Base-by-base conservation (phyloP, 148 eudicot genomes). In the Rhododendron ferrugineum region DNA sequence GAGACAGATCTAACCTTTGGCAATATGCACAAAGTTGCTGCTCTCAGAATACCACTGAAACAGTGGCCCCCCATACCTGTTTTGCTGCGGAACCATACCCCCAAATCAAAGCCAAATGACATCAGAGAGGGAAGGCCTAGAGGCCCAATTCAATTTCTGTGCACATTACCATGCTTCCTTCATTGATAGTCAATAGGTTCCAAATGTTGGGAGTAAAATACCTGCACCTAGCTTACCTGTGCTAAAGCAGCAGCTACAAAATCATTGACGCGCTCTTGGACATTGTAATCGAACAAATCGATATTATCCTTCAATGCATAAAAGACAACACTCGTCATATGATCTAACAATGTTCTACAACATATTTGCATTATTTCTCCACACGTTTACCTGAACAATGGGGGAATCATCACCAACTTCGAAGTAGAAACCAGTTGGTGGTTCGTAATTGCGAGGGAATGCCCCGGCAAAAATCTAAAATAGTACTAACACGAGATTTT, bases 251-350 rank as follows among this genome's bases (percentile, higher is more conserved):
- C 99, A 84, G 94, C 95, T 79, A 97, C 98, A 87, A 97, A 97
- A 89, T 85, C 96, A 84, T 95, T 83, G 47, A 97, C 98, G 73
- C 98, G 95, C 54, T 94, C 93, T 87, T 93, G 90, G 82, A 97
- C 99, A 89, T 97, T 97, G 91, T 97, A 97, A 90, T 97, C 99
- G 83, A 95, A 97, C 91, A 97, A 89, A 80, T 89, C 84, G 84
- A 90, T 87, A 88, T 97, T 89, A 91, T 97, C 99, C 99, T 97
- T 90, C 91, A 92, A 60, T 80, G 73, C 68, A 86, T 11, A 88
- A 87, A 49, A 68, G 64, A 77, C n/a, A 68, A 82, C 79, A 78
- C 81, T 87, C n/a, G 80, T 13, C 30, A 85, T 10, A 40, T 34
- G 72, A 81, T 58, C 82, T 70, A 23, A 13, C 37, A 73, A 82